These are phyloP conservation scores for Poteriospumella lacustris DNA, from an alignment of 108 stramenopile species.

Conservation along the genomic window DNA sequence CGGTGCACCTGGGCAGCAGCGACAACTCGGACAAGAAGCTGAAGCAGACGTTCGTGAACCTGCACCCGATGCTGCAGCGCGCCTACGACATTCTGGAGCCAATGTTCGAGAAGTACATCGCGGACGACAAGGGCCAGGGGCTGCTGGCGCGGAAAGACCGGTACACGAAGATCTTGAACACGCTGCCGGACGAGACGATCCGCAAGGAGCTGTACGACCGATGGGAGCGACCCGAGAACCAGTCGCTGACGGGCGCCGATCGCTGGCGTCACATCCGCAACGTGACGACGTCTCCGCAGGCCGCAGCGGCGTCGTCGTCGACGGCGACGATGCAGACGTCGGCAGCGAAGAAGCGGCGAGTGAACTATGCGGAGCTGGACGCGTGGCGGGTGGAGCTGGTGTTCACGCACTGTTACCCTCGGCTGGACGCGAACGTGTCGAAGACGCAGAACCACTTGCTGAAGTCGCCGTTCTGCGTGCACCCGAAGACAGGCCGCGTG, in stretches of 20 bases:
- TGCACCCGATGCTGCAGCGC: conserved; percentile 82
- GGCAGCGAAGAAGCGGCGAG: conserved; percentile 12
- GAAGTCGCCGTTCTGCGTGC: conserved; percentile 94
- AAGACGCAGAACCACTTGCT: conserved; percentile 98
- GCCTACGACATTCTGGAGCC: conserved; percentile 81
- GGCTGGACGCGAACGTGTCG: conserved; percentile 98
- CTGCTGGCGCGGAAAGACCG: conserved; percentile 55
- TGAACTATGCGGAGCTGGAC: conserved; percentile 65
- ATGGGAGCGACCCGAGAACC: conserved; percentile 56
- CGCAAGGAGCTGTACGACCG: not conserved
- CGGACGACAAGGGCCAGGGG: conserved; percentile 71
- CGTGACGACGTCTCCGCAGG: not conserved
- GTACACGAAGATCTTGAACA: conserved; percentile 73
- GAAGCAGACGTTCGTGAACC: conserved; percentile 51
- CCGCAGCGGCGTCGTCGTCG: not conserved
- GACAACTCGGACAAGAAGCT: conserved; percentile 57
- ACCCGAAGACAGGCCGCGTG: conserved; percentile 95
- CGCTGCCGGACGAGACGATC: conserved; percentile 67
- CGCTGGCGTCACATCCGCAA: conserved; percentile 12
- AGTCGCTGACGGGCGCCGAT: not conserved
- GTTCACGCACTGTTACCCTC: conserved; percentile 84
- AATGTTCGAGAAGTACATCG: conserved; percentile 70
- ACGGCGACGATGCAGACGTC: too few relatives aligned
- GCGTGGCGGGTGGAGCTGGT: conserved; percentile 83
- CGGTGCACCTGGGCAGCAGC: conserved; percentile 59